Base-by-base conservation (phyloP, 106 monocot species). In the Iris macrosiphon region DNA sequence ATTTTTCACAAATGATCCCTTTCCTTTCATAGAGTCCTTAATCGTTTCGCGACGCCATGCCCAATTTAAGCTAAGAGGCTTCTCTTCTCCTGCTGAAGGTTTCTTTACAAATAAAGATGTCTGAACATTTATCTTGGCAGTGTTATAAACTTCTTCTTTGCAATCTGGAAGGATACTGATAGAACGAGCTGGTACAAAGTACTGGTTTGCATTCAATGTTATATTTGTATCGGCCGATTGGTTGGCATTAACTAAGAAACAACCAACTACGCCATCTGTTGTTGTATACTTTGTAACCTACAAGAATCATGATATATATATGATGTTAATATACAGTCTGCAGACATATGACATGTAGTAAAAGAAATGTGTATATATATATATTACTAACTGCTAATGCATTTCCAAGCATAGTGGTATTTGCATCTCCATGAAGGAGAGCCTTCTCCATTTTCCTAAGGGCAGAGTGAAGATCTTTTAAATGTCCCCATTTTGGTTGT, bases 91-190 rank as follows among this genome's bases (percentile, higher is more conserved):
- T 26, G 40, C 28, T 30, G 56, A 72, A 16, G 55, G 45, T 34
- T 64, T 72, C 64, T 69, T 88, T 19, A 60, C 68, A 66, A 79
- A 75, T 5, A 79, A 13, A 27, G 70, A 64, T 38, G 88, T 83
- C 30, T 88, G 88, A 0, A 58, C 25, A 13, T 56, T 62, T n/a
- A 87, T 82, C 75, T 85, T 91, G 2, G 85, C 91, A 48, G 85
- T 85, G 55, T 91, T 91, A 52, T 70, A 85, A 29, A 52, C 62
- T 66, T 79, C 91, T 16, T 61, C 22, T 22, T 73, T 79, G 55
- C 91, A 85, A 29, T 85, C 76, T 19, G 85, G 78, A 47, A 91
- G 78, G 61, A 91, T 31, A 37, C 85, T 85, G 31, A 85, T 70
- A 30, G 91, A 91, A 62, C 71, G 75, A 18, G 85, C 78, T 3